phyloP scores from a whole-genome alignment of 805 yeast genomes.

The Lachancea fermentati region DNA sequence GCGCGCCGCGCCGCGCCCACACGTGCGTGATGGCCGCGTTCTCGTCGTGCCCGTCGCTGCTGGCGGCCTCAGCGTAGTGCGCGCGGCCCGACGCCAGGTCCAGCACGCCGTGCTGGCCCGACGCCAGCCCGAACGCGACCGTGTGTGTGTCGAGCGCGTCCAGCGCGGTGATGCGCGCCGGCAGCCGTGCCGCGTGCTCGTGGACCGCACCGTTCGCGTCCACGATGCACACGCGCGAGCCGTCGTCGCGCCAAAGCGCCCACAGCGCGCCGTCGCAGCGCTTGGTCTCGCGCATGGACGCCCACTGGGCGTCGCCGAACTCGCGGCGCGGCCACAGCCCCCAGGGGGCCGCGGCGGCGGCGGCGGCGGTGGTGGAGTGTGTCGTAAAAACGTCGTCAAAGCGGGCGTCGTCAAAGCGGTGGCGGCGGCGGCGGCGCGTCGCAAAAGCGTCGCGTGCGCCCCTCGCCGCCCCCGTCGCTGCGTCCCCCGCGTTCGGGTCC shows the following conservation, averaged over 20 bases:
- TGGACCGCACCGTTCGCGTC: not conserved
- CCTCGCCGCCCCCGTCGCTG: too few species aligned
- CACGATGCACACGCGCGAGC: slow-evolving; percentile 3
- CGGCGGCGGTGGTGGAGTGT: not conserved
- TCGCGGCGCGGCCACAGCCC: not conserved
- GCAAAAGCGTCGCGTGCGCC: too few species aligned
- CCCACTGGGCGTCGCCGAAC: not conserved
- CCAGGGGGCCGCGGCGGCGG: not conserved
- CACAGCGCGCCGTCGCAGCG: slow-evolving; percentile 5
- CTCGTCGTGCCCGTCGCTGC: too few species aligned
- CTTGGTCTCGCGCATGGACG: not conserved
- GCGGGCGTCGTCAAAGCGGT: too few species aligned
- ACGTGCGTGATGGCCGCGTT: too few species aligned
- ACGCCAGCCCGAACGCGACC: slow-evolving; percentile 2
- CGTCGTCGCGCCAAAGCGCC: slow-evolving; percentile 5
- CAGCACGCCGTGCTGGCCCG: slow-evolving; percentile 1
- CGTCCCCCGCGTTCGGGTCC: too few species aligned
- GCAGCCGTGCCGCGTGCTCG: not conserved
- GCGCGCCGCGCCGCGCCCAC: not conserved
- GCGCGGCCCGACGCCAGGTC: slow-evolving; percentile 1
- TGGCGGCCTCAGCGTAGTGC: not conserved
- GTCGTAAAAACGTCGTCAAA: too few species aligned
- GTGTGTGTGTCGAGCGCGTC: slow-evolving; percentile 1
- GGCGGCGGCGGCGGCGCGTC: too few species aligned
- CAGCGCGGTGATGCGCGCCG: slow-evolving; percentile 1